Evolutionary conservation across 2,329 filamentous ascomycete species (phyloP).

Genomic region (Mariannaea elegans): DNA sequence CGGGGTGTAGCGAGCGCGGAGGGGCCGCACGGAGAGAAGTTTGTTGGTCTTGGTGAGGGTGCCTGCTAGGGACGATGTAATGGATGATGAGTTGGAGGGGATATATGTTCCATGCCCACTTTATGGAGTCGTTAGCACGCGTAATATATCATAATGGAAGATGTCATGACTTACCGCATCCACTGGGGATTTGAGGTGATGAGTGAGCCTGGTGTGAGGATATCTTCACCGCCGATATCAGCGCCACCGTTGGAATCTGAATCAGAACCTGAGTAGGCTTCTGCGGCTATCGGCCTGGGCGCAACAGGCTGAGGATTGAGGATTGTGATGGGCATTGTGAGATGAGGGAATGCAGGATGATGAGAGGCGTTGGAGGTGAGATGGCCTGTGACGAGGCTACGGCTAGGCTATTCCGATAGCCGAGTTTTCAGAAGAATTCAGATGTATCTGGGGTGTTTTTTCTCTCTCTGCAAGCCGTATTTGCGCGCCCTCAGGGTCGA

Average conservation of each 20-base stretch:
- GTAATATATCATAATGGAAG: constrained; percentile 6
- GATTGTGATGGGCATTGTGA: constrained; percentile 59
- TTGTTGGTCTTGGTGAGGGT: constrained; percentile 95
- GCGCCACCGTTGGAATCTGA: constrained; percentile 57
- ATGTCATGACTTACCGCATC: constrained; percentile 74
- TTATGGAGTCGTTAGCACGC: constrained; percentile 26
- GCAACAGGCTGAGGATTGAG: constrained; percentile 51
- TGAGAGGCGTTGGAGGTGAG: not conserved
- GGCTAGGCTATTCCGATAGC: constrained; percentile 4
- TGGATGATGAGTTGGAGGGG: constrained; percentile 68
- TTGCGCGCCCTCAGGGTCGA: too few species aligned
- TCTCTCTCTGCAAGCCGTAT: too few species aligned
- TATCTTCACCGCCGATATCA: constrained; percentile 57
- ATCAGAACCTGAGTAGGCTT: constrained; percentile 49
- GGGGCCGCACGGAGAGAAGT: constrained; percentile 87
- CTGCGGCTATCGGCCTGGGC: constrained; percentile 31
- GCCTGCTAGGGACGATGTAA: constrained; percentile 90
- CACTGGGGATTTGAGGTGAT: constrained; percentile 94
- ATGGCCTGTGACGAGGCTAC: not conserved
- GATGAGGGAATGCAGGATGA: constrained; percentile 24
- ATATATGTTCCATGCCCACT: constrained; percentile 95
- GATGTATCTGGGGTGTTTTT: too few species aligned
- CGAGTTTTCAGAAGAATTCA: not conserved
- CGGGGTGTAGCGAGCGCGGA: constrained; percentile 92
- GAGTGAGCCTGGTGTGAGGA: constrained; percentile 88